Evolutionary conservation across 2,329 filamentous ascomycete genomes (phyloP).

Genomic region (Didymellaceae sp.): DNA sequence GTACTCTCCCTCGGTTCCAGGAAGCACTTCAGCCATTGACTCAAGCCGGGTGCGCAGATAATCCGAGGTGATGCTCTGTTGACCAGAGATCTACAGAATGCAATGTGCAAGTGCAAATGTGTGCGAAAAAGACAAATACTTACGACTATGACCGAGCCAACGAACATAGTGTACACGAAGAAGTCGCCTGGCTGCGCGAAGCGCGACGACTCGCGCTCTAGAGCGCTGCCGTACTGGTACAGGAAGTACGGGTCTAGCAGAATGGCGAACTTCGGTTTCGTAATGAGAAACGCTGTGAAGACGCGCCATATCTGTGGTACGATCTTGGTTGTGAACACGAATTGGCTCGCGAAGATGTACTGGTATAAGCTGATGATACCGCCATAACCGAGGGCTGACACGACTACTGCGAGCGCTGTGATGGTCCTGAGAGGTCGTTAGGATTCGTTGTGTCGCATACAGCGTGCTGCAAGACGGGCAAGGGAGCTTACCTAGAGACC

Average conservation of each 20-base stretch:
- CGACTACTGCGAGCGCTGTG: slow-evolving; percentile 66
- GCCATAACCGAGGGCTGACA: slow-evolving; percentile 68
- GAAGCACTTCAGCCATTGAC: slow-evolving; percentile 61
- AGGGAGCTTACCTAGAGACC: slow-evolving; percentile 66
- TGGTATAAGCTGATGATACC: slow-evolving; percentile 59
- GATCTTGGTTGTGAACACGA: slow-evolving; percentile 60
- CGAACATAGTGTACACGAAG: slow-evolving; percentile 79
- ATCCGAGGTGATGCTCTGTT: slow-evolving; percentile 60
- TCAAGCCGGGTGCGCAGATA: slow-evolving; percentile 61
- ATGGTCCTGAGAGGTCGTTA: slow-evolving; percentile 68
- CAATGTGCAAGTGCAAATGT: slow-evolving; percentile 19
- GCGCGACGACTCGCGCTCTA: slow-evolving; percentile 74
- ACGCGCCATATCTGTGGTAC: slow-evolving; percentile 67
- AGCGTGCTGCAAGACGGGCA: not conserved
- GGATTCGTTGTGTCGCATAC: slow-evolving; percentile 32
- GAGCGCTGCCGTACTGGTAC: slow-evolving; percentile 76
- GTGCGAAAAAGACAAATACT: slow-evolving; percentile 55
- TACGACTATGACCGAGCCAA: slow-evolving; percentile 77
- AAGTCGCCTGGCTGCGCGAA: slow-evolving; percentile 80
- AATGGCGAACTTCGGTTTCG: slow-evolving; percentile 62
- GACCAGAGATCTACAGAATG: slow-evolving; percentile 22
- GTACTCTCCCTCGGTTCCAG: slow-evolving; percentile 62
- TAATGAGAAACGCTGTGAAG: slow-evolving; percentile 65
- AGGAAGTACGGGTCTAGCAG: slow-evolving; percentile 79
- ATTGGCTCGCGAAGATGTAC: slow-evolving; percentile 62